Evolutionary conservation across 2,329 filamentous ascomycete species (phyloP).

Genomic region (Hirsutella minnesotensis): DNA sequence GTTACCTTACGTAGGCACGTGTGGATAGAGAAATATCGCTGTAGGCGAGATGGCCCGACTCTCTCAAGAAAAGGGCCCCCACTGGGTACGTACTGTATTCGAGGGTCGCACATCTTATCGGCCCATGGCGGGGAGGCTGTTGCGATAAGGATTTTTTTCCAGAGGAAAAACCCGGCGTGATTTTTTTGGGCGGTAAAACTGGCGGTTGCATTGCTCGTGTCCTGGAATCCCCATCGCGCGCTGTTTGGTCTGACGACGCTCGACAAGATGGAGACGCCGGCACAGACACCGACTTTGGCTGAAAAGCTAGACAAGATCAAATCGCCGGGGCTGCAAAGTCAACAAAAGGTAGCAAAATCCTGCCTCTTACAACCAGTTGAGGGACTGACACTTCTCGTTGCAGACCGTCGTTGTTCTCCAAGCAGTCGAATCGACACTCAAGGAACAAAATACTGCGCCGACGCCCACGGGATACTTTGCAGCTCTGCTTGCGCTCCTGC

Average conservation of each 20-base stretch:
- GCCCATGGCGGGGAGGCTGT: slow-evolving; percentile 2
- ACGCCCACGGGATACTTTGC: slow-evolving; percentile 91
- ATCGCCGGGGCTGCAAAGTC: slow-evolving; percentile 89
- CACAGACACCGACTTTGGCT: slow-evolving; percentile 48
- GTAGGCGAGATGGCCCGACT: neutral
- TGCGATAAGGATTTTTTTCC: slow-evolving; percentile 13
- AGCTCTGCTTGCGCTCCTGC: slow-evolving; percentile 79
- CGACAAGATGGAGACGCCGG: slow-evolving; percentile 21
- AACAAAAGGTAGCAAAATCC: slow-evolving; percentile 61
- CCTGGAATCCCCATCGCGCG: neutral
- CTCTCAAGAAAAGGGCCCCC: neutral
- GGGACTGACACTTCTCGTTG: neutral
- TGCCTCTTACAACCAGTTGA: neutral
- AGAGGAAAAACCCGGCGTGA: neutral
- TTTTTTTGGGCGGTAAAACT: neutral
- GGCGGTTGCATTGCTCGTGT: neutral
- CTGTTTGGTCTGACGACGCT: neutral
- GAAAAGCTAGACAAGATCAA: slow-evolving; percentile 97
- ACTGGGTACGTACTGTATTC: neutral
- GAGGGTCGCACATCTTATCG: slow-evolving; percentile 8
- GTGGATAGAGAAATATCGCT: neutral
- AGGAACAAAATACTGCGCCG: slow-evolving; percentile 71
- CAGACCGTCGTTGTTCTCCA: slow-evolving; percentile 78
- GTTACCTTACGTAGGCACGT: neutral
- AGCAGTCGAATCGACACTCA: slow-evolving; percentile 85